Base-by-base conservation (phyloP, 1,284 basidiomycete species). In the Ganoderma multipileum region DNA sequence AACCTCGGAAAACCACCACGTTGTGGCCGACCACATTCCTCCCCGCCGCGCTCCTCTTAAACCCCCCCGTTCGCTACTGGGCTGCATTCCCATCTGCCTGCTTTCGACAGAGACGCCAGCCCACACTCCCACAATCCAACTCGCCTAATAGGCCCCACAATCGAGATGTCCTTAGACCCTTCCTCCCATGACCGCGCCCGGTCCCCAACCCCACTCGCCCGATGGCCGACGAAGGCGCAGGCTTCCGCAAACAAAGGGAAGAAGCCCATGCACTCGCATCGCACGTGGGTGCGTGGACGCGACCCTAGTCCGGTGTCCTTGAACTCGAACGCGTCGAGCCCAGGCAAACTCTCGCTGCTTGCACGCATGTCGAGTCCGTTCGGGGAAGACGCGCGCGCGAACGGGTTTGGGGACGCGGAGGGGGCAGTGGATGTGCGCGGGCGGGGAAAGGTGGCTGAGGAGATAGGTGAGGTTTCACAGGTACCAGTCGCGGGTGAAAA, bases 171-270 rank as follows among this genome's bases (percentile, higher is more conserved):
- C 58, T 60, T n/a, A 18, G 38, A 60, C 58, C 12, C 39, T 39
- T 41, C 36, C 55, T 23, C 36, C 4, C 38, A 26, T 20, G 33
- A 58, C 36, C 36, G 20, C 36, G 11, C 14, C 4, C 38, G 58
- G n/a, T 60, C 58, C 38, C 58, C 38, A 3, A 63, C 58, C 12
- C 61, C 54, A n/a, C 64, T 55, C 50, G 58, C 71, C 3, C 68
- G 59, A 63, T 55, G 65, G 57, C 42, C 58, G 57, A 38, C 61
- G 38, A 60, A 60, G 38, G n/a, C 58, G n/a, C 36, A 59, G 39
- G 36, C 70, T 2, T 28, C 67, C n/a, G 20, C 16, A 42, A 44
- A 52, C 61, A 72, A 72, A 33, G 66, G 68, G 0, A 72, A 72
- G 64, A 66, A 54, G 28, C 57, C 68, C 1, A 55, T 64, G 20